Evolutionary conservation across 2,329 filamentous ascomycete genomes (phyloP).

Genomic region (Pseudocercospora pini-densiflorae): DNA sequence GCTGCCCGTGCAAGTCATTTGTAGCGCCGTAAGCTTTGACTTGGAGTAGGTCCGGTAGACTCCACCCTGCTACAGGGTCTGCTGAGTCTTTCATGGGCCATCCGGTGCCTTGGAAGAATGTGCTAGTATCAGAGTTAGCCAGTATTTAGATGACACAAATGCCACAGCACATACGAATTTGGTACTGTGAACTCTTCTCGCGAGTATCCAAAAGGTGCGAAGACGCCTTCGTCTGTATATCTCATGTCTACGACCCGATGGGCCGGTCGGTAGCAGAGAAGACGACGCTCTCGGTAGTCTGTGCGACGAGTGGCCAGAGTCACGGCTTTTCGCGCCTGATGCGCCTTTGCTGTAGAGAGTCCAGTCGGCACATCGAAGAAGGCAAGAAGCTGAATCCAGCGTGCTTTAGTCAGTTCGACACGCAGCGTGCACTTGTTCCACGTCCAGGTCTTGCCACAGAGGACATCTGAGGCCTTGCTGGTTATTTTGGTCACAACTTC

Average conservation of each 20-base stretch:
- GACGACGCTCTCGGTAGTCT: slow-evolving; percentile 42
- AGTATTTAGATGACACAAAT: neutral
- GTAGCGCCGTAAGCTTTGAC: slow-evolving; percentile 26
- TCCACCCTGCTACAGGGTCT: slow-evolving; percentile 47
- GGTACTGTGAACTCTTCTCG: slow-evolving; percentile 41
- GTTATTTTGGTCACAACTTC: slow-evolving; percentile 42
- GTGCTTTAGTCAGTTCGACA: slow-evolving; percentile 37
- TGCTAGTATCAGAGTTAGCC: slow-evolving; percentile 34
- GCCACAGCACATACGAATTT: slow-evolving; percentile 45
- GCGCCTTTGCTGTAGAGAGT: slow-evolving; percentile 33
- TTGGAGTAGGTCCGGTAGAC: slow-evolving; percentile 35
- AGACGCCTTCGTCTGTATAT: slow-evolving; percentile 46
- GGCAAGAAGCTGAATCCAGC: slow-evolving; percentile 39
- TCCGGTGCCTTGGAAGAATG: slow-evolving; percentile 38
- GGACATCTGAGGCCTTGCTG: slow-evolving; percentile 28
- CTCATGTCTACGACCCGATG: slow-evolving; percentile 36
- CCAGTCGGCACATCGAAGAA: slow-evolving; percentile 36
- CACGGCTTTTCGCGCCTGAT: slow-evolving; percentile 32
- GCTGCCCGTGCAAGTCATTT: slow-evolving; percentile 46
- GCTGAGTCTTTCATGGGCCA: slow-evolving; percentile 48
- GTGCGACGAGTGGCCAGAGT: slow-evolving; percentile 36
- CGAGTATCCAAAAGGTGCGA: slow-evolving; percentile 48
- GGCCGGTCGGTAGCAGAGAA: slow-evolving; percentile 33
- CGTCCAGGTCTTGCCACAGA: slow-evolving; percentile 42
- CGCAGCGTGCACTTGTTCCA: slow-evolving; percentile 34